These are phyloP conservation scores for Phytopythium ostracodes DNA, from an alignment of 352 stramenopile species.

Conservation along the genomic window DNA sequence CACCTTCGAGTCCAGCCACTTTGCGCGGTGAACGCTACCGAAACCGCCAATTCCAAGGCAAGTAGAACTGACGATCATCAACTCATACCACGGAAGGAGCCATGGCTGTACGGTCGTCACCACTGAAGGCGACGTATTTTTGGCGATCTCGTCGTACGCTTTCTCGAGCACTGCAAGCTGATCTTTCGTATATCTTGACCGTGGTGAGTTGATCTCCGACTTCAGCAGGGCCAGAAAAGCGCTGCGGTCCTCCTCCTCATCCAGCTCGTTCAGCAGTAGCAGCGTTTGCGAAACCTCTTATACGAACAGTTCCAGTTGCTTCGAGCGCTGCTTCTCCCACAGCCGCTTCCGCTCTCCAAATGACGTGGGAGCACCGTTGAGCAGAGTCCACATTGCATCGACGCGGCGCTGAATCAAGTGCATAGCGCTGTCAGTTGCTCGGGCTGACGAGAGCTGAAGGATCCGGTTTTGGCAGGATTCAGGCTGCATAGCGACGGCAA, in stretches of 20 bases:
- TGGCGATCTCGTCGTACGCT: constrained; percentile 3
- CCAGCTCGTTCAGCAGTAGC: constrained; percentile 4
- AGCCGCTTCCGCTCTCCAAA: neutral
- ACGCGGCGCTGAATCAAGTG: neutral
- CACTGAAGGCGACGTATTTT: neutral
- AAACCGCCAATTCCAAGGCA: no score
- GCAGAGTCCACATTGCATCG: neutral
- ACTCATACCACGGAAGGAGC: no score
- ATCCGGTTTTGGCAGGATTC: neutral
- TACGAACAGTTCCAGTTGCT: constrained; percentile 8
- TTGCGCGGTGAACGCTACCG: no score
- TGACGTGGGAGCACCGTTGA: neutral
- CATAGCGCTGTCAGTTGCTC: neutral
- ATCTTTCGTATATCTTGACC: neutral
- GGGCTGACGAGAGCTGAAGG: neutral
- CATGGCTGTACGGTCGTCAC: neutral
- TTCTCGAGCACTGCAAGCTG: constrained; percentile 7
- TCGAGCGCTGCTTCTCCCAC: neutral
- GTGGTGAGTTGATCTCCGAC: neutral
- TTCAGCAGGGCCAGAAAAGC: constrained; percentile 1
- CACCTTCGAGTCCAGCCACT: no score
- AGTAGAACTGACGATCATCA: no score
- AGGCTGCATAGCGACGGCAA: neutral
- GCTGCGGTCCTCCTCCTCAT: constrained; percentile 6
- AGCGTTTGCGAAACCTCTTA: constrained; percentile 7